These are phyloP conservation scores for Candida boidinii DNA, from an alignment of 805 yeast species.

Conservation along the genomic window DNA sequence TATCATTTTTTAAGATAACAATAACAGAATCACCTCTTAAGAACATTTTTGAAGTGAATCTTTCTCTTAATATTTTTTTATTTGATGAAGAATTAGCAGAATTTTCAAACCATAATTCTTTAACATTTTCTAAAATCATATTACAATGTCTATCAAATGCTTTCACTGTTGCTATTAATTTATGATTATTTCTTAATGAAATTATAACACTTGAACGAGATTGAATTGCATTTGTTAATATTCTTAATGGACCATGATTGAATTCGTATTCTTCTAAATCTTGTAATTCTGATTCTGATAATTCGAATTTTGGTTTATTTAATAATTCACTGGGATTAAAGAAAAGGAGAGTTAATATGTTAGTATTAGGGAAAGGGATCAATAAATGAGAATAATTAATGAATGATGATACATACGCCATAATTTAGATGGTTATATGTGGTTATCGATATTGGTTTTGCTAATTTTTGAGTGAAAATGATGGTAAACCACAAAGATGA, in stretches of 20 bases:
- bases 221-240: conserved; percentile 76
- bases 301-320: conserved; percentile 70
- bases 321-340: conserved; percentile 42
- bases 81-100: conserved; percentile 28
- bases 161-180: conserved; percentile 79
- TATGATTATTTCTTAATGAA: conserved; percentile 88
- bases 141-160: conserved; percentile 97
- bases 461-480: no score
- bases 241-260: conserved; percentile 81
- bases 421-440: conserved; percentile 1
- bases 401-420: conserved; percentile 8
- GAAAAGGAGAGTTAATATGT: not conserved
- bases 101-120: conserved; percentile 52
- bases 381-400: not conserved
- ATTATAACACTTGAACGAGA: conserved; percentile 72
- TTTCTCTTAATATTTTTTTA: conserved; percentile 35
- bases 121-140: conserved; percentile 85
- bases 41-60: conserved; percentile 85
- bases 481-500: no score
- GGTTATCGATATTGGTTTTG: no score
- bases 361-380: no score
- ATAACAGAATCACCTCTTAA: conserved; percentile 94
- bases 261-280: conserved; percentile 86
- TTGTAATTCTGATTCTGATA: conserved; percentile 70
- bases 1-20: conserved; percentile 42